Conservation (phyloP, 129 eudicot species). For the Centaurea solstitialis region DNA sequence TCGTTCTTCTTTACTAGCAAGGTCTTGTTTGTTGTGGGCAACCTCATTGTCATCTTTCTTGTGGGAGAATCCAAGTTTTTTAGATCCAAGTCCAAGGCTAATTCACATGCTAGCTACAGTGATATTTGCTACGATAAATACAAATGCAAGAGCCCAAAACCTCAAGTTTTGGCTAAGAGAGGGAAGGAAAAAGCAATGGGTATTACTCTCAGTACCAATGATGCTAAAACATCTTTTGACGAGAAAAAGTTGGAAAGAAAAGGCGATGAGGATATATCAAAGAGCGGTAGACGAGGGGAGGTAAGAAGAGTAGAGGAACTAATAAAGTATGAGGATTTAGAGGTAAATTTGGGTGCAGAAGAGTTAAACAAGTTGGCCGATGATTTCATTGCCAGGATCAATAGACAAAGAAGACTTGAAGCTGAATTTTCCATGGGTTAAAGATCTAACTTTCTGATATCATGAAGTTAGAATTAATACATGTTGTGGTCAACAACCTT, state of each 20-base stretch:
- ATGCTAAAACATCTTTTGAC: not conserved
- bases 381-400: conserved; percentile 59
- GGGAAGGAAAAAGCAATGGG: not conserved
- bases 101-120: conserved; percentile 9
- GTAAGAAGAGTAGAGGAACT: conserved; percentile 18
- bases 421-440: conserved; percentile 20
- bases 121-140: conserved; percentile 34
- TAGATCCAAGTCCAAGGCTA: conserved; percentile 17
- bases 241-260: conserved; percentile 4
- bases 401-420: conserved; percentile 60
- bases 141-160: conserved; percentile 11
- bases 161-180: conserved; percentile 13
- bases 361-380: conserved; percentile 64
- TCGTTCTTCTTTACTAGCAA: conserved; percentile 52
- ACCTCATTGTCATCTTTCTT: conserved; percentile 62
- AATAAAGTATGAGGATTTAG: not conserved
- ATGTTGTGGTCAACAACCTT: not conserved
- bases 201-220: not conserved
- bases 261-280: not conserved
- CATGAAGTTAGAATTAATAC: not conserved
- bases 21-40: conserved; percentile 52
- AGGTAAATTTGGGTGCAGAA: conserved; percentile 28
- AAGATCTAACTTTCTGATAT: not conserved
- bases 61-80: conserved; percentile 50
- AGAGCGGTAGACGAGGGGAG: conserved; percentile 7